phyloP scores from a whole-genome alignment of 495 filamentous ascomycete species.

The Amorphotheca resinae region DNA sequence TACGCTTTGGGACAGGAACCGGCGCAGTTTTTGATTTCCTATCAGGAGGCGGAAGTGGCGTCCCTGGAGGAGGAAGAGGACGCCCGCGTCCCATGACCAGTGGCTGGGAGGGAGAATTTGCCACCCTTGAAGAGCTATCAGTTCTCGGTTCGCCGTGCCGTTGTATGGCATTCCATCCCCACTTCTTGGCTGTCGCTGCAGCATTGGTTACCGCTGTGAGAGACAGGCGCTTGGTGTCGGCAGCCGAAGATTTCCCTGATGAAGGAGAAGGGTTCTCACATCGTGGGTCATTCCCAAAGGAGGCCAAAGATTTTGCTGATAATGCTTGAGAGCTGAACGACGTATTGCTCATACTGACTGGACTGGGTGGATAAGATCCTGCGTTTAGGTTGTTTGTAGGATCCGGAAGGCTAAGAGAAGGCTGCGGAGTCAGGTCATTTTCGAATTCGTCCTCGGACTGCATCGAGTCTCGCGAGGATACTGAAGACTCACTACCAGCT shows the following conservation, averaged over 20 bases:
- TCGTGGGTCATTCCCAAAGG: slow-evolving; percentile 7
- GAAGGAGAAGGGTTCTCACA: slow-evolving; percentile 13
- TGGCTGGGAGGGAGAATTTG: slow-evolving; percentile 45
- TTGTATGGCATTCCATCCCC: slow-evolving; percentile 63
- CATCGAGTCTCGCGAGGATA: slow-evolving; percentile 20
- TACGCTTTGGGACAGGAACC: slow-evolving; percentile 47
- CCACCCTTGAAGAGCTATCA: slow-evolving; percentile 24
- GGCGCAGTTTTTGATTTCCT: slow-evolving; percentile 41
- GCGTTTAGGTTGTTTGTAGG: slow-evolving; percentile 4
- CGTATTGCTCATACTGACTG: slow-evolving; percentile 23
- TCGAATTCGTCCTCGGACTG: slow-evolving; percentile 7
- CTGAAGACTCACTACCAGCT: slow-evolving; percentile 28
- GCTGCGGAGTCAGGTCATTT: slow-evolving; percentile 10
- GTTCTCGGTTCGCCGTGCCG: slow-evolving; percentile 34
- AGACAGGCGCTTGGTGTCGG: slow-evolving; percentile 30
- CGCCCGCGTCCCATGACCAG: slow-evolving; percentile 54
- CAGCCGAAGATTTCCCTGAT: slow-evolving; percentile 9
- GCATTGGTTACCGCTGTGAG: slow-evolving; percentile 55
- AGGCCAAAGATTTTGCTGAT: slow-evolving; percentile 10
- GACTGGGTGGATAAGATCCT: slow-evolving; percentile 21
- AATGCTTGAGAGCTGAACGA: slow-evolving; percentile 15
- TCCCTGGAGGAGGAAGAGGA: slow-evolving; percentile 62
- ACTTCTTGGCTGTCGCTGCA: slow-evolving; percentile 71
- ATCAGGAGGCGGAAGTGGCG: slow-evolving; percentile 46
- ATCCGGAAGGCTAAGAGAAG: slow-evolving; percentile 11